phyloP scores from a whole-genome alignment of 495 filamentous ascomycete genomes.

The Corynascus novoguineensis region DNA sequence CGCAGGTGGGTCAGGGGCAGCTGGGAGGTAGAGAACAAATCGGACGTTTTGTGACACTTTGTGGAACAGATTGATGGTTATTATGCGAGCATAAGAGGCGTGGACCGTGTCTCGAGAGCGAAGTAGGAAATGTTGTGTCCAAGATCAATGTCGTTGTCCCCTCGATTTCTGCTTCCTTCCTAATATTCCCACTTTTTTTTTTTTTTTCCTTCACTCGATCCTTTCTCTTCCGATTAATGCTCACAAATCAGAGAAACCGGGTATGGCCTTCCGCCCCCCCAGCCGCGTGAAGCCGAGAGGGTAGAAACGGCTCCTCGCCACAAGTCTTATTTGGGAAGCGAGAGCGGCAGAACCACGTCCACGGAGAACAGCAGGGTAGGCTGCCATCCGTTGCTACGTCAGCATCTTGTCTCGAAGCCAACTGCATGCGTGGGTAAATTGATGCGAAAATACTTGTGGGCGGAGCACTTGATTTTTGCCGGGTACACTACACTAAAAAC shows the following conservation, averaged over 20 bases:
- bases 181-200: too few relatives aligned
- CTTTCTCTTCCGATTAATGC: too few relatives aligned
- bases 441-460: neutral
- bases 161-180: too few relatives aligned
- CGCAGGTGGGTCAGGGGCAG: too few relatives aligned
- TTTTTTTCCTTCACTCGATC: too few relatives aligned
- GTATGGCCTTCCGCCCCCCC: neutral
- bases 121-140: too few relatives aligned
- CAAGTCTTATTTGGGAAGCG: neutral
- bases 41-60: neutral
- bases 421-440: neutral
- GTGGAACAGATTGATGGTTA: too few relatives aligned
- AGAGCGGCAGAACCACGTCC: slow-evolving; percentile 7
- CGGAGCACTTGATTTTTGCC: too few relatives aligned
- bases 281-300: neutral
- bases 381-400: neutral
- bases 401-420: neutral
- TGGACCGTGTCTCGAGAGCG: too few relatives aligned
- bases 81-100: too few relatives aligned
- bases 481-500: too few relatives aligned
- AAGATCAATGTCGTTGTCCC: too few relatives aligned
- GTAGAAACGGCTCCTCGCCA: neutral
- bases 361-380: neutral
- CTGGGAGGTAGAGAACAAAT: neutral
- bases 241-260: slow-evolving; percentile 5